phyloP scores from a whole-genome alignment of 306 rosid species.

The Leucaena leucocephala region DNA sequence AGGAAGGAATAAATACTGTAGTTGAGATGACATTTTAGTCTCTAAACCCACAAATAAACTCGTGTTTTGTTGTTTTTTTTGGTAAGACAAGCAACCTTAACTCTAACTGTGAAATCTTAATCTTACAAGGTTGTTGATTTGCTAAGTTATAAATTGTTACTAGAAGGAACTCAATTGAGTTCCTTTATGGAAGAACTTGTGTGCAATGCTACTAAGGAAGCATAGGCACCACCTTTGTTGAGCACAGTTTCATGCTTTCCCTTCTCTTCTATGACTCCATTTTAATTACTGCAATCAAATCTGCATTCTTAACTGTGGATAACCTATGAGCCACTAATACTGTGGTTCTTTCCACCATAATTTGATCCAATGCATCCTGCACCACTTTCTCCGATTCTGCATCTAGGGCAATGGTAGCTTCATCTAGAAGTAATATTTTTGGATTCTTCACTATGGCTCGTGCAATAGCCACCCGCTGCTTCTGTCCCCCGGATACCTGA shows the following conservation, averaged over 20 bases:
- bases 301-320: conserved; percentile 64
- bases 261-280: conserved; percentile 61
- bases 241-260: conserved; percentile 54
- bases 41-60: neutral
- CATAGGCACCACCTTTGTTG: conserved; percentile 47
- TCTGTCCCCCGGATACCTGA: conserved; percentile 68
- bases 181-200: conserved; percentile 27
- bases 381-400: conserved; percentile 77
- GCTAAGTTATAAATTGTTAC: too few species aligned
- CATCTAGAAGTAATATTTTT: conserved; percentile 64
- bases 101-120: neutral
- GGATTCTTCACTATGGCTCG: conserved; percentile 67
- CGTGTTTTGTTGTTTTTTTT: neutral
- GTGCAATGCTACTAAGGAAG: conserved; percentile 53
- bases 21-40: conserved; percentile 1
- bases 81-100: neutral
- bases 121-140: neutral
- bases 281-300: conserved; percentile 66
- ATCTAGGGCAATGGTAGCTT: conserved; percentile 82
- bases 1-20: neutral
- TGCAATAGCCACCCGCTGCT: conserved; percentile 73
- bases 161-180: neutral
- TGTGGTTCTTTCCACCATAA: conserved; percentile 64
- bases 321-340: conserved; percentile 74
- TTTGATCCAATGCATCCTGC: conserved; percentile 67